Evolutionary conservation across 2,329 filamentous ascomycete genomes (phyloP), one percentile per base, ranked within the genome.

Genomic region (Calonectria leucothoes): DNA sequence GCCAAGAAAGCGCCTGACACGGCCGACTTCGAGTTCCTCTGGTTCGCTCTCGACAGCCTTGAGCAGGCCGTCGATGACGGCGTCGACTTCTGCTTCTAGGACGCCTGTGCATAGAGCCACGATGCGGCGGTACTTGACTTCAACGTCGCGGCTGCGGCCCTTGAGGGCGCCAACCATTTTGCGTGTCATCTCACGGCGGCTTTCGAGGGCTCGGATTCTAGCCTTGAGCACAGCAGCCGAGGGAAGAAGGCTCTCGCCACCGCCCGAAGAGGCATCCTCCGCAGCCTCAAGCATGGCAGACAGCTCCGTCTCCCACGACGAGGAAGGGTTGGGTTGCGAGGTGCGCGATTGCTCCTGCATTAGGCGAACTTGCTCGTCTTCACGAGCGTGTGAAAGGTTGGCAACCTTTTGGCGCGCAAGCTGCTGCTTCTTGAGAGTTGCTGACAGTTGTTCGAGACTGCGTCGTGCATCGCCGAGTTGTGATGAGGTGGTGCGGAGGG

Each of bases 11-110:
- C 95, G 91, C 78, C 94, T 89, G 15, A 98, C 94, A 11, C 95
- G 87, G 0, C 91, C 91, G 11, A 96, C 91, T 81, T 97, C 95
- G 1, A 95, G 87, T 79, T 94, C 93, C 10, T 91, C 90, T 69
- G 89, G 91, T 82, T 98, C 96, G 80, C 95, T 98, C 84, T 98
- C 96, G 3, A 98, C 94, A 2, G 97, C 97, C 75, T 94, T 92
- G 59, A 97, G 91, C 52, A 99, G 87, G 3, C 92, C 92, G 66
- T 95, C 94, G 0, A 98, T 88, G 66, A 95, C 91, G 71, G 91
- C 91, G 78, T 98, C 97, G 17, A 98, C 94, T 71, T 95, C 91
- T 11, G 89, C 89, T 74, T 97, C 95, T 0, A 91, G 89, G 39
- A 96, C 94, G 11, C 92, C 93, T 0, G 95, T 98, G 82, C 96